Conservation (phyloP, 1,139 yeast species). For the Kodamaea fungicola region DNA sequence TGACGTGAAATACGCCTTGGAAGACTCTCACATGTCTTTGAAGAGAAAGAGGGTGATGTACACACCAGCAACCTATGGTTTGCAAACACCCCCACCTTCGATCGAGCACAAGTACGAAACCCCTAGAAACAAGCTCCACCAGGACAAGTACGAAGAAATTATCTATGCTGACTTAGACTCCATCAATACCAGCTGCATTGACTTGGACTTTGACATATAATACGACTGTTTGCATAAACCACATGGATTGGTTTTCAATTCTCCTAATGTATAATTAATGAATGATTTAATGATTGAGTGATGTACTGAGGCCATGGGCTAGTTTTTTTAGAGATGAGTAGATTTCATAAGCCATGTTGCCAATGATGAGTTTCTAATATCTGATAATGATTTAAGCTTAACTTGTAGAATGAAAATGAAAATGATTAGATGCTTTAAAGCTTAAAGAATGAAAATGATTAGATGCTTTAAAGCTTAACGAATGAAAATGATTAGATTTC, state of each 20-base stretch:
- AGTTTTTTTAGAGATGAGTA: no score
- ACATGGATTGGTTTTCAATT: not conserved
- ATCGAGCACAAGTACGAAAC: conserved; percentile 2
- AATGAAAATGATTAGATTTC: no score
- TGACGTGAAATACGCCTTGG: conserved; percentile 3
- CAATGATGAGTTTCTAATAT: no score
- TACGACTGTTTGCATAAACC: not conserved
- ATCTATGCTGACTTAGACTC: conserved; percentile 1
- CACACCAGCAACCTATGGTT: conserved; percentile 1
- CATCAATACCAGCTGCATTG: conserved; percentile 2
- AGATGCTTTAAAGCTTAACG: no score
- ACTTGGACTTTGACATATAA: conserved; percentile 1
- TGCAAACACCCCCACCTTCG: conserved; percentile 1
- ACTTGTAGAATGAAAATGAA: no score
- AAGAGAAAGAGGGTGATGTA: conserved; percentile 2
- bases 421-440: no score
- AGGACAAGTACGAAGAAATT: not conserved
- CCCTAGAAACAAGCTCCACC: conserved; percentile 1
- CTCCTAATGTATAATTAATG: no score
- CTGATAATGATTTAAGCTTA: no score
- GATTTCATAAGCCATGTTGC: no score
- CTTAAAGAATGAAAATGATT: no score
- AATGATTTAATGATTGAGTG: no score
- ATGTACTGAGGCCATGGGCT: no score
- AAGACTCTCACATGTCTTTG: conserved; percentile 1